Evolutionary conservation across 2,329 filamentous ascomycete species (phyloP).

Genomic region (Sarocladiaceae sp.): DNA sequence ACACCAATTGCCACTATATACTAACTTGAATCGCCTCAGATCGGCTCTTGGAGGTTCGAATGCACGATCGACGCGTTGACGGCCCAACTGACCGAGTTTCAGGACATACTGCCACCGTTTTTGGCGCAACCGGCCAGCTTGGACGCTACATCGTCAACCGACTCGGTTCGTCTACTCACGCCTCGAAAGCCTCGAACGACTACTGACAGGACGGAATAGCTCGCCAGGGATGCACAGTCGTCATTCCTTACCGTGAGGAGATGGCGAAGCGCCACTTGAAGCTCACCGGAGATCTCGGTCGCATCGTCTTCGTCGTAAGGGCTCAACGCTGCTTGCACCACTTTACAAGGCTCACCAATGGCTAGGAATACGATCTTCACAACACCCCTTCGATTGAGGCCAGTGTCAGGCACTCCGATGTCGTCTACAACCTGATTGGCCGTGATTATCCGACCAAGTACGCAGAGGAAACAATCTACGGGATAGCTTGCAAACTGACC

Average conservation of each 20-base stretch:
- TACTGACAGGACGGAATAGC: conserved; percentile 44
- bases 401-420: conserved; percentile 91
- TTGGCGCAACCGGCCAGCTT: conserved; percentile 92
- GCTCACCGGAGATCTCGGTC: conserved; percentile 87
- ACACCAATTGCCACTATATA: neutral
- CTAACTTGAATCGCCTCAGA: conserved; percentile 40
- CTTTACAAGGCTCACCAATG: conserved; percentile 11
- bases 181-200: neutral
- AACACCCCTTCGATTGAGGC: conserved; percentile 96
- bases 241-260: conserved; percentile 91
- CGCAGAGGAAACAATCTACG: conserved; percentile 16
- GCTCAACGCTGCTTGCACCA: conserved; percentile 10
- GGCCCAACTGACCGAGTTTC: conserved; percentile 22
- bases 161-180: conserved; percentile 50
- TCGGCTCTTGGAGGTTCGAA: conserved; percentile 76
- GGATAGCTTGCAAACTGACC: conserved; percentile 15
- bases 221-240: conserved; percentile 86
- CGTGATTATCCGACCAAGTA: conserved; percentile 95
- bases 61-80: conserved; percentile 12
- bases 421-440: conserved; percentile 94
- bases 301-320: conserved; percentile 75
- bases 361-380: conserved; percentile 83
- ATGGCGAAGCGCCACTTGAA: conserved; percentile 97
- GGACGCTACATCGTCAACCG: conserved; percentile 97
- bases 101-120: conserved; percentile 96